Evolutionary conservation across 352 stramenopile genomes (phyloP), one percentile per base, ranked within the genome.

Genomic region (Pythium myriotylum): DNA sequence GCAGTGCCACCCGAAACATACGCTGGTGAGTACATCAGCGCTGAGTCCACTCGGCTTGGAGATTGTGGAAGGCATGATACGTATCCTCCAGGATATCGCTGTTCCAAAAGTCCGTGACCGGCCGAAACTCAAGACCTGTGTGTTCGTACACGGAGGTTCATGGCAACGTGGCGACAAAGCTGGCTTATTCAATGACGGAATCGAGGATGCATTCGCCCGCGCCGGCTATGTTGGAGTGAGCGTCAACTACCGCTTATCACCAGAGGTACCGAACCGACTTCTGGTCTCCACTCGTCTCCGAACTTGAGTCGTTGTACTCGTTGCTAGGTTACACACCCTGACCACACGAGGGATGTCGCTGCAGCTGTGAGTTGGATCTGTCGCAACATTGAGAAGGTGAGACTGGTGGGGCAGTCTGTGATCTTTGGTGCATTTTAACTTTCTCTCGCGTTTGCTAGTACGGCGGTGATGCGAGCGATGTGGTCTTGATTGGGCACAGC

Each of bases 161-260:
- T 95, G 86, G 86, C 84, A 94, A 60, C 81, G 84, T 5, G 86
- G 86, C 12, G 84, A 92, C 68, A 95, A 95, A 54, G 74, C 56
- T n/a, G 81, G 73, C 3, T 55, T 64, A 1, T 70, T 92, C 20
- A 93, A 91, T 49, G 64, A 75, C 35, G 72, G 80, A 29, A 84
- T 95, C 24, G 81, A 86, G 41, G 60, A 74, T 14, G 73, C 80
- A 1, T 84, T 94, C 20, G 84, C 81, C 29, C 60, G 69, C 24
- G 70, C 72, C 22, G 80, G 76, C 6, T 85, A 43, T 23, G 45
- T 91, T 2, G 82, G 84, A 14, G 83, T 92, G 2, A 88, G 76
- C 4, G 64, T 94, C 13, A 94, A 94, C 74, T 95, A 95, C 47
- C 79, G 84, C 1, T 60, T 95, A 26, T 94, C 86, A 10, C 84